These are phyloP conservation scores for Ampelomyces quisqualis DNA, from an alignment of 2,329 filamentous ascomycete genomes.

Conservation along the genomic window DNA sequence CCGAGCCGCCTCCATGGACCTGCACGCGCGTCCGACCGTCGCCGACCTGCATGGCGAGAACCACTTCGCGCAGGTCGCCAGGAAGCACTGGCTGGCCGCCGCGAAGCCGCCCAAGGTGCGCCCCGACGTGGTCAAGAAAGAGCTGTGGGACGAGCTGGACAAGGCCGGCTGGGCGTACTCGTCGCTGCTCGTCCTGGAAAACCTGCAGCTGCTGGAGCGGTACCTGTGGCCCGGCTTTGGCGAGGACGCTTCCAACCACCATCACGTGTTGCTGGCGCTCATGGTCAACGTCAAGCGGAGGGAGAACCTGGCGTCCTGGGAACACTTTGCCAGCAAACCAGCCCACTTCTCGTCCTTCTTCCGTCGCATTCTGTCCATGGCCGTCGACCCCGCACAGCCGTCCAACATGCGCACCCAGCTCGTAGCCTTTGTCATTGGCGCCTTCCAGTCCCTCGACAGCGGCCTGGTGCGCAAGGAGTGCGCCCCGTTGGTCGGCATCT, in stretches of 20 bases:
- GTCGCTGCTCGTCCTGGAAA: constrained; percentile 80
- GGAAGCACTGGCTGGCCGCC: constrained; percentile 78
- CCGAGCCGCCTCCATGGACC: constrained; percentile 16
- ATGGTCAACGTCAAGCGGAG: constrained; percentile 85
- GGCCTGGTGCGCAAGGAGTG: constrained; percentile 91
- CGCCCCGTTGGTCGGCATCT: constrained; percentile 89
- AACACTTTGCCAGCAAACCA: constrained; percentile 72
- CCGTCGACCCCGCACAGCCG: constrained; percentile 55
- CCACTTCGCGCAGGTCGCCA: constrained; percentile 68
- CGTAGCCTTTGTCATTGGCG: constrained; percentile 84
- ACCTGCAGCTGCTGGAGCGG: constrained; percentile 83
- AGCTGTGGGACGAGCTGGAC: constrained; percentile 87
- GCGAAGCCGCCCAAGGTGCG: constrained; percentile 68
- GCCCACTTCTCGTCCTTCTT: constrained; percentile 87
- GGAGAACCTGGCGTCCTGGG: constrained; percentile 86
- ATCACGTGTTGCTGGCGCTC: constrained; percentile 82
- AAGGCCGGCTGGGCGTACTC: constrained; percentile 75
- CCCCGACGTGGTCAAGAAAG: constrained; percentile 75
- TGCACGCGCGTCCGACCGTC: constrained; percentile 60
- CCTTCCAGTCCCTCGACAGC: constrained; percentile 92
- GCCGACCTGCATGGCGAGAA: constrained; percentile 70
- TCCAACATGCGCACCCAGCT: constrained; percentile 67
- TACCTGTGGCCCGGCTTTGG: constrained; percentile 94
- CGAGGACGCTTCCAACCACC: constrained; percentile 85
- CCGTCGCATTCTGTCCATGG: constrained; percentile 85